Evolutionary conservation across 352 stramenopile genomes (phyloP).

Genomic region (Pythium sukuiense): DNA sequence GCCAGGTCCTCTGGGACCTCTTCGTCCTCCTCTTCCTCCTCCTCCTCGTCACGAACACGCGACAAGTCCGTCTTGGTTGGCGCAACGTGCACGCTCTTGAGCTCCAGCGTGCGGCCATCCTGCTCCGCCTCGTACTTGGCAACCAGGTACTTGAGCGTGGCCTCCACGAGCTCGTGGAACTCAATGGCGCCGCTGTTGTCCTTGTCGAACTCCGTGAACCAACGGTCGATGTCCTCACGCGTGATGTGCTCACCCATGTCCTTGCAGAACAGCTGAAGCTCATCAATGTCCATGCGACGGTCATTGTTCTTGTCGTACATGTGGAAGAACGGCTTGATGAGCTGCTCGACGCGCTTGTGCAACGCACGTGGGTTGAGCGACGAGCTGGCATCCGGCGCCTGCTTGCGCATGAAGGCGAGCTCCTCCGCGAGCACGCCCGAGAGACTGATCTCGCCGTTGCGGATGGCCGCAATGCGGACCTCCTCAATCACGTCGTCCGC

Average conservation of each 20-base stretch:
- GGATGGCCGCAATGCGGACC: constrained; percentile 70
- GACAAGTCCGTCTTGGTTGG: constrained; percentile 50
- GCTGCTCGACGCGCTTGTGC: constrained; percentile 82
- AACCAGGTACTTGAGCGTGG: constrained; percentile 85
- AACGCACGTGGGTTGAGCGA: constrained; percentile 56
- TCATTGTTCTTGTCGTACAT: constrained; percentile 93
- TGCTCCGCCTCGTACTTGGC: constrained; percentile 72
- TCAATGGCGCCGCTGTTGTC: constrained; percentile 91
- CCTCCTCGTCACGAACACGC: constrained; percentile 52
- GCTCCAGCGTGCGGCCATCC: constrained; percentile 35
- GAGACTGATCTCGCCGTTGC: constrained; percentile 73
- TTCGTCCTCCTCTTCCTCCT: constrained; percentile 92
- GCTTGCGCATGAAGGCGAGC: constrained; percentile 65
- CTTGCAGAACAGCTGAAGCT: constrained; percentile 92
- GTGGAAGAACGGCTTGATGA: constrained; percentile 93
- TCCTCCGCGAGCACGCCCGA: constrained; percentile 78
- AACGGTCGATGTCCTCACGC: constrained; percentile 69
- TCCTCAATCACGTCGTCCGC: constrained; percentile 69
- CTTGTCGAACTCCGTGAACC: constrained; percentile 91
- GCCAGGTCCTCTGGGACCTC: constrained; percentile 94
- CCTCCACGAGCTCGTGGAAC: constrained; percentile 94
- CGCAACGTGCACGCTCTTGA: constrained; percentile 44
- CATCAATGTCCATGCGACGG: constrained; percentile 86
- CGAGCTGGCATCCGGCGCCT: constrained; percentile 38
- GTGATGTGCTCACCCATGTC: constrained; percentile 93